Evolutionary conservation across 441 rosid genomes (phyloP), one percentile per base, ranked within the genome.

Genomic region (Breynia disticha): DNA sequence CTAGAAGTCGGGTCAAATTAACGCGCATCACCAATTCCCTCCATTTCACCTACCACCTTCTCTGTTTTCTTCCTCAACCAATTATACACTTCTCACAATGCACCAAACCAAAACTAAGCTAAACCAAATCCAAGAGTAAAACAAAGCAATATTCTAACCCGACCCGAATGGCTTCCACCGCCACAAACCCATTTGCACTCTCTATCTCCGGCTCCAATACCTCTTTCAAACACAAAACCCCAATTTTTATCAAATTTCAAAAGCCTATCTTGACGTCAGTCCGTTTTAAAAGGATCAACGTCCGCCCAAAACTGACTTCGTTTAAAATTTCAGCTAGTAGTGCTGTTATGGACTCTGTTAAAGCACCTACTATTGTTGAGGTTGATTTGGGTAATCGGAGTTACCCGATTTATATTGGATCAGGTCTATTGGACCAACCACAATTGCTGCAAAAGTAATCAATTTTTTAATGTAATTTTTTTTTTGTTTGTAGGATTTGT

Each of bases 311-410:
- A 28, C 64, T n/a, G 51, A 55, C 48, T 12, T 56, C 67, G 14
- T 48, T 67, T 16, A 51, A 69, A 55, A 49, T 59, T 52, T 55
- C 71, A 46, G 66, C 90, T 66, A 84, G 62, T 78, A 66, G 57
- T 3, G 35, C 35, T 5, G 83, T 83, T 53, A 74, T 89, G 78
- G 87, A 81, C 59, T 70, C 79, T 3, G 66, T 67, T n/a, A 32
- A 22, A 58, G 63, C 28, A 61, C 89, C 95, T 52, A 83, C 90
- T 0, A 55, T 79, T 56, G 97, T 93, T 28, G 80, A 93, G 12
- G 99, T 93, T 57, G 88, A 87, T 74, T 78, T 93, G 72, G 97
- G 97, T 9, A 46, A 65, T 61, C 82, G 99, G 63, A 93, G 97
- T 67, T 93, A 93, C 64, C 97, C 96, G 46, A 89, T 89, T 59